A percentile compares a stretch with the other conserved stretches of the same genome.
Conservation (phyloP, 768 basidiomycete genomes). For the Lactarius tabidus region DNA sequence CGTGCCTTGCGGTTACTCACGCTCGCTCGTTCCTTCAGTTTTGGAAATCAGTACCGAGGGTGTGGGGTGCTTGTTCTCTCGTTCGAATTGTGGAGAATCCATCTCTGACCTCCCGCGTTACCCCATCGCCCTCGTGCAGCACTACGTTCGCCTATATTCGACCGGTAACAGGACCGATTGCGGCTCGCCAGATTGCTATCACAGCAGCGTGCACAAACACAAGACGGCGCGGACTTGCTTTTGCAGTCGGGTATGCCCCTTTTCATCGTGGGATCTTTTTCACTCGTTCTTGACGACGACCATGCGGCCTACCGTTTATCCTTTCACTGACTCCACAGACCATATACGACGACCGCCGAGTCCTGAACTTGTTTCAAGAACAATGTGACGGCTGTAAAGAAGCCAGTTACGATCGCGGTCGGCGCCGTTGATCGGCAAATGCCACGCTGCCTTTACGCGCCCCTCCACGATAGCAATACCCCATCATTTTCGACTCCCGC, state of each 20-base stretch:
- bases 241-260: constrained; percentile 42
- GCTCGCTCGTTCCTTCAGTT: constrained; percentile 4
- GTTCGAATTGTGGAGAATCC: neutral
- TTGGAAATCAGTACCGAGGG: constrained; percentile 26
- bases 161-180: constrained; percentile 60
- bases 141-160: constrained; percentile 60
- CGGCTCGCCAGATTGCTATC: constrained; percentile 42
- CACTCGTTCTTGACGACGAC: constrained; percentile 14
- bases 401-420: constrained; percentile 33
- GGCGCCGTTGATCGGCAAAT: constrained; percentile 25
- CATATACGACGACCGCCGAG: constrained; percentile 44
- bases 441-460: constrained; percentile 3
- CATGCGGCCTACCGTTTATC: neutral
- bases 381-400: constrained; percentile 54
- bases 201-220: constrained; percentile 58
- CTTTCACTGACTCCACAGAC: constrained; percentile 19
- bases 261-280: constrained; percentile 1
- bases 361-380: constrained; percentile 63
- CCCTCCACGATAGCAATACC: neutral
- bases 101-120: neutral
- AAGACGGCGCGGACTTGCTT: constrained; percentile 53
- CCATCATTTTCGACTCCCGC: neutral
- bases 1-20: neutral
- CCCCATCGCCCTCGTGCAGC: constrained; percentile 37
- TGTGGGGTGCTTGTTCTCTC: constrained; percentile 22